Conservation (phyloP, 1,284 basidiomycete genomes). For the Tylopilus orsonianus region DNA sequence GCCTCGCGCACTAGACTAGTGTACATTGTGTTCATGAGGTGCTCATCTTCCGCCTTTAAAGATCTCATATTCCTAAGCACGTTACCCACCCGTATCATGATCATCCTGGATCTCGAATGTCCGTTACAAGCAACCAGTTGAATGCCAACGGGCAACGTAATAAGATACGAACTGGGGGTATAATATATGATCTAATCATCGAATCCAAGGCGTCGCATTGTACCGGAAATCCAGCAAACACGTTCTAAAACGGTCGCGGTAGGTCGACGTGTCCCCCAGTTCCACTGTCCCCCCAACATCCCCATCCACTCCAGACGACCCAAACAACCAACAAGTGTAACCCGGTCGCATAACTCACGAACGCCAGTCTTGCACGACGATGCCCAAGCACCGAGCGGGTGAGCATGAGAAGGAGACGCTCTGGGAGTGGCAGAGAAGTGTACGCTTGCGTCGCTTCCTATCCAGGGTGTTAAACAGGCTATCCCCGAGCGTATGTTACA, state of each 20-base stretch:
- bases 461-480: not conserved
- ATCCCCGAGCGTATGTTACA: not conserved
- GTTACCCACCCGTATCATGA: no score
- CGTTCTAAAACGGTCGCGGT: constrained; percentile 20
- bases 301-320: constrained; percentile 69
- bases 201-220: not conserved
- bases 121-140: no score
- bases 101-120: no score
- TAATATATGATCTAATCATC: no score
- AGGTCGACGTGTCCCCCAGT: constrained; percentile 7
- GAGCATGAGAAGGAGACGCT: constrained; percentile 83
- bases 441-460: constrained; percentile 93
- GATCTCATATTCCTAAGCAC: no score
- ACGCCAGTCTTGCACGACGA: constrained; percentile 78
- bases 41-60: no score
- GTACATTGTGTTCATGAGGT: no score
- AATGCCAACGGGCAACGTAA: no score
- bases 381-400: constrained; percentile 88
- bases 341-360: constrained; percentile 78
- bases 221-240: not conserved
- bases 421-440: constrained; percentile 88
- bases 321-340: constrained; percentile 81
- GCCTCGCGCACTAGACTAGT: no score
- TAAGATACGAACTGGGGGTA: no score
- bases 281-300: constrained; percentile 31